phyloP scores from a whole-genome alignment of 1,139 yeast genomes.

The Hansenula anomala region DNA sequence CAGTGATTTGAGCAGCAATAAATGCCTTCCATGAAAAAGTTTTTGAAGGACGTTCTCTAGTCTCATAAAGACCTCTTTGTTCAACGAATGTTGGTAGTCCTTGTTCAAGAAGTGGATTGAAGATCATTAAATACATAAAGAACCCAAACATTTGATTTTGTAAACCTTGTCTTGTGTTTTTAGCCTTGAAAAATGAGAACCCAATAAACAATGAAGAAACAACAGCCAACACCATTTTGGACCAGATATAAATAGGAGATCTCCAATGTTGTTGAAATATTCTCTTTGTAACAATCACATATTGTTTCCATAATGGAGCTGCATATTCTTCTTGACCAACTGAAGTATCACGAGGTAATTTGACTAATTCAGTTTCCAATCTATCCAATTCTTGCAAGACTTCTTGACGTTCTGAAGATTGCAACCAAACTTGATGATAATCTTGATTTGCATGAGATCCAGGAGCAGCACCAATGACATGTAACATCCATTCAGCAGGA shows the following conservation, averaged over 20 bases:
- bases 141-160: conserved; percentile 66
- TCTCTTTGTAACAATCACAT: conserved; percentile 44
- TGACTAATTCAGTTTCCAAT: conserved; percentile 39
- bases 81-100: conserved; percentile 64
- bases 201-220: conserved; percentile 49
- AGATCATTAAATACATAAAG: conserved; percentile 63
- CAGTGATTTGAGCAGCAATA: conserved; percentile 59
- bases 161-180: conserved; percentile 52
- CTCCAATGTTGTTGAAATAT: conserved; percentile 68
- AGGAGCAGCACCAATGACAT: conserved; percentile 81
- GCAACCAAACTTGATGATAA: conserved; percentile 63
- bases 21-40: conserved; percentile 59
- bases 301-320: conserved; percentile 46
- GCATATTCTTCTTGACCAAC: conserved; percentile 29
- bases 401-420: conserved; percentile 47
- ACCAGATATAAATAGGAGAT: conserved; percentile 67
- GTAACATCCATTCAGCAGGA: conserved; percentile 87
- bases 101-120: conserved; percentile 66
- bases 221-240: conserved; percentile 51
- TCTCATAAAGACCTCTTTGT: conserved; percentile 80
- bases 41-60: conserved; percentile 81
- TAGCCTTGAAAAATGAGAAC: conserved; percentile 59
- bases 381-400: conserved; percentile 37
- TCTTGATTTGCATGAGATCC: conserved; percentile 67
- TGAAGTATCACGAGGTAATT: conserved; percentile 20